Evolutionary conservation across 805 yeast species (phyloP), one percentile per base, ranked within the genome.

Genomic region (Priceomyces carsonii): DNA sequence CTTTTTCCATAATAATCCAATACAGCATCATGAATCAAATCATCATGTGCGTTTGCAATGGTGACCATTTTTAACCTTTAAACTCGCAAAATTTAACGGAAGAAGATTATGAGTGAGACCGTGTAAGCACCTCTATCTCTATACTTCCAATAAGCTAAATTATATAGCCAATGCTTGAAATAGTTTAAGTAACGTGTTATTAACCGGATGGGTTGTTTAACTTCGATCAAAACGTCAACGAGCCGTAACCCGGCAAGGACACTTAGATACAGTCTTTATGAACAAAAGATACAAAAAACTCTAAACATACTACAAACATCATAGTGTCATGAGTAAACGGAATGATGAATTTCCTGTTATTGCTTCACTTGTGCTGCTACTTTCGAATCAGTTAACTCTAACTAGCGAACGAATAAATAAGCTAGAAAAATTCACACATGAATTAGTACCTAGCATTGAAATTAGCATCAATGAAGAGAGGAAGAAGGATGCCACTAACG

Each of bases 1-100:
- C 96, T 76, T 59, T 88, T 89, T 18, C 99, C 99, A 59, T 93
- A 93, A 71, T 91, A 93, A 61, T 93, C 99, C 54, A 93, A 76
- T 35, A 87, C 96, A 12, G 98, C 99, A 57, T 93, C 99, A 62
- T 93, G 99, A 53, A 89, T 87, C 55, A 88, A 69, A 63, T 89
- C 96, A 46, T 85, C 88, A 61, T 90, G 97, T 17, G 95, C 93
- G 63, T 89, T 88, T 20, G 85, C 82, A 59, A 90, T 85, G 33
- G 95, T 80, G 33, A 87, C 95, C 96, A 68, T 67, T 42, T 32
- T 58, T 38, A 32, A 12, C 22, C 12, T 23, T 12, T 23, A 15
- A 23, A 12, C 26, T 12, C n/a, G n/a, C 26, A 12, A 23, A 12
- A 23, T 23, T 23, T 23, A 23, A n/a, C n/a, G n/a, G n/a, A n/a